These are phyloP conservation scores for Scytalidium lignicola DNA, from an alignment of 2,329 filamentous ascomycete species.

Conservation along the genomic window DNA sequence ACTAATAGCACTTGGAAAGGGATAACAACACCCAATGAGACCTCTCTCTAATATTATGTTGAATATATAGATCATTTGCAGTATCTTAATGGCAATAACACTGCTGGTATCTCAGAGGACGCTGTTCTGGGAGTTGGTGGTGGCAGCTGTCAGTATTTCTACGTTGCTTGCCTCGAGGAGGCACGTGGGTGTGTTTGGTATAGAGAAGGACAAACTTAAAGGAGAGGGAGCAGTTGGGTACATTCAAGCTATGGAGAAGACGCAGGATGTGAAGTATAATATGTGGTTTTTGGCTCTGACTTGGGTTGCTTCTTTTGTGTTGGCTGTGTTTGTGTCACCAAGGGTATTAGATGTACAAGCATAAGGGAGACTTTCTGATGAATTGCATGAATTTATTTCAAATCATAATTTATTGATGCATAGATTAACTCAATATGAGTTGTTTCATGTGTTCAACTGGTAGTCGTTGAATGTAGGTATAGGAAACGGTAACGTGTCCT, in stretches of 20 bases:
- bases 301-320: slow-evolving; percentile 11
- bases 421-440: too few relatives aligned
- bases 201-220: slow-evolving; percentile 15
- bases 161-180: slow-evolving; percentile 9
- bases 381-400: too few relatives aligned
- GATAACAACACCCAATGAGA: too few relatives aligned
- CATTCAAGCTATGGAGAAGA: slow-evolving; percentile 18
- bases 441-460: too few relatives aligned
- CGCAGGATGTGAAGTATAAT: slow-evolving; percentile 18
- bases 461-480: too few relatives aligned
- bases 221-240: slow-evolving; percentile 16
- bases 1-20: neutral
- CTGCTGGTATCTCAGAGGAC: neutral
- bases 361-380: neutral
- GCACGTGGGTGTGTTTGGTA: slow-evolving; percentile 19
- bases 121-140: neutral
- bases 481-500: too few relatives aligned
- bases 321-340: slow-evolving; percentile 3
- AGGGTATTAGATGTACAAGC: neutral
- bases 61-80: neutral
- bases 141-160: slow-evolving; percentile 12
- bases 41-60: too few relatives aligned
- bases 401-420: too few relatives aligned
- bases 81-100: neutral
- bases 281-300: slow-evolving; percentile 16